Evolutionary conservation across 768 basidiomycete genomes (phyloP), one percentile per base, ranked within the genome.

Genomic region (Lactifluus subvellereus): DNA sequence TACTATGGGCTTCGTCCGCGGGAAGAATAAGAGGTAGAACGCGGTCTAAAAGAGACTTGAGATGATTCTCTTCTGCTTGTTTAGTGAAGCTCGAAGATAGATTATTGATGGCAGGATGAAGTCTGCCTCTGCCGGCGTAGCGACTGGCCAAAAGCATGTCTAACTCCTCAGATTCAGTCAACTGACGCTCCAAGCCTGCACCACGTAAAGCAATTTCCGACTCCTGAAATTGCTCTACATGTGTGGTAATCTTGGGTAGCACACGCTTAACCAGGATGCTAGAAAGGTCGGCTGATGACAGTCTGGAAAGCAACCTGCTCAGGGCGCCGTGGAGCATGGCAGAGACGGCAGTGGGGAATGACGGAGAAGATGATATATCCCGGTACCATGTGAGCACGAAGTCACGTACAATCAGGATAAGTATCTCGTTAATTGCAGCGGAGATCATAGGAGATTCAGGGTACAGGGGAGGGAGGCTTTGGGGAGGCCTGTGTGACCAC

Each of bases 361-460:
- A 84, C 4, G 90, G 85, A 0, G 93, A 95, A 11, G 86, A 80
- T 6, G 96, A 98, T 42, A 98, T 79, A 18, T 84, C 82, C 67
- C 80, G 79, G 78, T 96, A 99, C 96, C 96, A 99, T 13, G 83
- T 83, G 57, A 87, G 76, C 20, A 99, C 85, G 72, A 97, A 98
- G 76, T 94, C 92, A 54, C 89, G 79, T 30, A 91, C 84, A 63
- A 92, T 81, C 70, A 93, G 80, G n/a, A 82, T 80, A 57, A 96
- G 81, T 56, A 96, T 82, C 37, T 89, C 87, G 66, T 95, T 89
- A 9, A 96, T 70, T 18, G 84, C 80, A n/a, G 82, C 76, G 8
- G 89, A 91, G 30, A 91, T 77, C 62, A 82, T 76, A 13, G 84
- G 82, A 43, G 83, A 83, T 30, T 83, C 78, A 33, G 87, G 86